Evolutionary conservation across 1,284 basidiomycete species (phyloP).

Genomic region (Leccinum colubrinum): DNA sequence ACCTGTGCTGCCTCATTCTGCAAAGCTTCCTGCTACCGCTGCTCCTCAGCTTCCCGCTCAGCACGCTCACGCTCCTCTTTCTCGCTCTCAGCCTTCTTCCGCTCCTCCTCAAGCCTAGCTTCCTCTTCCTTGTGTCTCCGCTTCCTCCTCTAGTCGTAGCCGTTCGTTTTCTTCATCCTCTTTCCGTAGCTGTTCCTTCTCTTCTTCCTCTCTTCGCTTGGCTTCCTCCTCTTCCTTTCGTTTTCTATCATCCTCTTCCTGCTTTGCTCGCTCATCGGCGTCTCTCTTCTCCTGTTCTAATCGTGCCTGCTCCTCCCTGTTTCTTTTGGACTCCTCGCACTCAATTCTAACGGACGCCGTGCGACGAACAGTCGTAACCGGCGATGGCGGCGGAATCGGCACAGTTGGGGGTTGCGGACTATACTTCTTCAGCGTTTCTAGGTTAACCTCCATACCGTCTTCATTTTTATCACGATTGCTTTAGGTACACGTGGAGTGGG

Average conservation of each 20-base stretch:
- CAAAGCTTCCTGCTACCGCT: no score
- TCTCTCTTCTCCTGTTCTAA: slow-evolving; percentile 40
- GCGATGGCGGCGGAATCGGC: slow-evolving; percentile 42
- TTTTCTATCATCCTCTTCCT: slow-evolving; percentile 36
- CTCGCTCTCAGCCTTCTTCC: slow-evolving; percentile 36
- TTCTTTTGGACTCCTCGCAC: slow-evolving; percentile 53
- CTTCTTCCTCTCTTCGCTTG: slow-evolving; percentile 31
- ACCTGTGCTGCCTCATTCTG: no score
- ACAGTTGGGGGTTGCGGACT: slow-evolving; percentile 41
- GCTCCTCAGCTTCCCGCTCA: no score
- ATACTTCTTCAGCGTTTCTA: slow-evolving; percentile 52
- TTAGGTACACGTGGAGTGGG: slow-evolving; percentile 36
- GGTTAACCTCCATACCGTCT: slow-evolving; percentile 59
- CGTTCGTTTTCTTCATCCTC: no score
- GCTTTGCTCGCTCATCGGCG: slow-evolving; percentile 33
- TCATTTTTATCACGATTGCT: slow-evolving; percentile 40
- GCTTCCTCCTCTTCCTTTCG: slow-evolving; percentile 40
- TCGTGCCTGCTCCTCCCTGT: slow-evolving; percentile 51
- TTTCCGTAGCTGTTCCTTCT: slow-evolving; percentile 36
- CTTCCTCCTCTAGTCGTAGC: no score
- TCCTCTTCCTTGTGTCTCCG: no score
- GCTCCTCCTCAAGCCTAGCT: no score
- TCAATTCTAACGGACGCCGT: slow-evolving; percentile 49
- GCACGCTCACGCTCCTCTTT: no score
- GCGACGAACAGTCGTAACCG: slow-evolving; percentile 35